Base-by-base conservation (phyloP, 352 stramenopile genomes). In the Phytophthora litchii region DNA sequence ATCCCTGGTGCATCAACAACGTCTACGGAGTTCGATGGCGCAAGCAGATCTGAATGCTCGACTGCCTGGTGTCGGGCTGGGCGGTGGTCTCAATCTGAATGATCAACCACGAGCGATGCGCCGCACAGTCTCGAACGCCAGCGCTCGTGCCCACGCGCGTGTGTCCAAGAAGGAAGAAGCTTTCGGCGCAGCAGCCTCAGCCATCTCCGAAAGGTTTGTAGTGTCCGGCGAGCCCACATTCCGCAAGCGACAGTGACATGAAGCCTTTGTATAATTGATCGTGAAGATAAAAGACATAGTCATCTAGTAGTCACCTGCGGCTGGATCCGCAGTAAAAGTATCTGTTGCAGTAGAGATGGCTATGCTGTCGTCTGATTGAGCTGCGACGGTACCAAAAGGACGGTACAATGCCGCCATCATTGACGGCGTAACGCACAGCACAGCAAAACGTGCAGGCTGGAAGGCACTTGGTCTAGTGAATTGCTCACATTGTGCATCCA, bases 121-220 rank as follows among this genome's bases (percentile, higher is more conserved):
- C 7, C 80, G 81, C n/a, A 73, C 76, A 7, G 65, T 72, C 17
- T 91, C 81, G 23, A 91, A 87, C 29, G 75, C 79, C 34, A 80
- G 78, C 20, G 61, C 72, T 21, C 80, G 85, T 13, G 72, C 80
- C 5, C 81, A 91, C 42, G 76, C 86, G 8, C 87, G 78, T 47
- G 83, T 94, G 9, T 91, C 78, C 23, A 92, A 91, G 70, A 92
- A 92, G 56, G 85, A 94, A 21, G 81, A 91, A 38, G 88, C 88
- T 64, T 92, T 94, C 49, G 85, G 85, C 17, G 85, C 85, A 1
- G 85, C 85, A 7, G 85, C 83, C 0, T 91, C 85, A 0, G 83
- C 79, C 37, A 87, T 94, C 55, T 94, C 85, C 5, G 71, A 92
- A 61, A 68, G 85, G 1, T 92, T 92, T 53, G 82, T 86, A 0